Evolutionary conservation across 2,329 filamentous ascomycete genomes (phyloP).

Genomic region (Aspergillus texensis): DNA sequence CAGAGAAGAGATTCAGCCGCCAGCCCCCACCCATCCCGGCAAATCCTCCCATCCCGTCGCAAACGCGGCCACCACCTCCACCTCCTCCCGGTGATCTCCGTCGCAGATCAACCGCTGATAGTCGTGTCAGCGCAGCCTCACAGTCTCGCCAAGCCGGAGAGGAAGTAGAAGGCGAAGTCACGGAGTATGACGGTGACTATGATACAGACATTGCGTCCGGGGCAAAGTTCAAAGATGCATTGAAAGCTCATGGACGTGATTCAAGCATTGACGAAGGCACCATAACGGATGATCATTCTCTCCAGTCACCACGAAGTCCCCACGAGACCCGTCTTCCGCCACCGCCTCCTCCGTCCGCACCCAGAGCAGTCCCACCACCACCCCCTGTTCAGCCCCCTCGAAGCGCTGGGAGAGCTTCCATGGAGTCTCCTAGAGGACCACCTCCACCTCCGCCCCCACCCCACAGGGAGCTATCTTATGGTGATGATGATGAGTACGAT

Average conservation of each 20-base stretch:
- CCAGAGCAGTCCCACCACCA: slow-evolving; percentile 65
- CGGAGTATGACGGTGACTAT: slow-evolving; percentile 96
- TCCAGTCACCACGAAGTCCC: slow-evolving; percentile 49
- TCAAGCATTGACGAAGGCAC: slow-evolving; percentile 73
- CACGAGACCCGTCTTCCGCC: slow-evolving; percentile 45
- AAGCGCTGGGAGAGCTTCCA: slow-evolving; percentile 36
- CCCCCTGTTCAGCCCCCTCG: slow-evolving; percentile 64
- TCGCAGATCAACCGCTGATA: slow-evolving; percentile 63
- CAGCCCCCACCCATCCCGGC: slow-evolving; percentile 44
- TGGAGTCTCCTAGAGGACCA: slow-evolving; percentile 37
- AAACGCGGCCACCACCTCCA: slow-evolving; percentile 68
- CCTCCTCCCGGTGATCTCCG: slow-evolving; percentile 57
- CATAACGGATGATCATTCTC: slow-evolving; percentile 56
- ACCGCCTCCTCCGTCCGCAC: slow-evolving; percentile 60
- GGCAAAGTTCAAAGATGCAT: slow-evolving; percentile 88
- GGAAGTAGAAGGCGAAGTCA: slow-evolving; percentile 76
- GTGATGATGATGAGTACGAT: slow-evolving; percentile 57
- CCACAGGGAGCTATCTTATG: slow-evolving; percentile 45
- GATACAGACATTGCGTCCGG: slow-evolving; percentile 96
- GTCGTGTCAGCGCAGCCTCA: slow-evolving; percentile 43
- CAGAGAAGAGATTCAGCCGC: slow-evolving; percentile 48
- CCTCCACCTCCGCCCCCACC: slow-evolving; percentile 46
- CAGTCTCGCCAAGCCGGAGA: slow-evolving; percentile 54
- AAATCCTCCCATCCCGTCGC: slow-evolving; percentile 45
- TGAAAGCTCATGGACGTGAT: slow-evolving; percentile 79